Evolutionary conservation across 768 basidiomycete genomes (phyloP).

Genomic region (Phallus indusiatus): DNA sequence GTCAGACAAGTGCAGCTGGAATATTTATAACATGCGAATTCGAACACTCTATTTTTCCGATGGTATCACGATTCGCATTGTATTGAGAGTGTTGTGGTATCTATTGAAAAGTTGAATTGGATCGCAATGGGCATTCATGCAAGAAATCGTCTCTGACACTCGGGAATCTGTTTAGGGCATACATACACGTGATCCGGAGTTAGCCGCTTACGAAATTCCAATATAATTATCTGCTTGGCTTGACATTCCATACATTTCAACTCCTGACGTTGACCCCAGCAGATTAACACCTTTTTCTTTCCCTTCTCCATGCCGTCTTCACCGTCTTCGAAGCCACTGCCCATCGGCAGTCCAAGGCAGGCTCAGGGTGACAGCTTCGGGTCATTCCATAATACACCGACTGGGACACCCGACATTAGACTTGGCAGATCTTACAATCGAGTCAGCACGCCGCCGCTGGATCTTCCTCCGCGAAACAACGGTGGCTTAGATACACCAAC

Average conservation of each 20-base stretch:
- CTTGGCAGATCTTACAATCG: slow-evolving; percentile 8
- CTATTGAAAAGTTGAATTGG: too few relatives aligned
- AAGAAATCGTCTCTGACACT: too few relatives aligned
- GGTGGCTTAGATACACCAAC: slow-evolving; percentile 2
- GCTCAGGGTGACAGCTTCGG: slow-evolving; percentile 1
- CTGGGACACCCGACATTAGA: slow-evolving; percentile 10
- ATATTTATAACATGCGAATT: too few relatives aligned
- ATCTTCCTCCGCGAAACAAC: slow-evolving; percentile 8
- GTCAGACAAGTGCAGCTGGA: too few relatives aligned
- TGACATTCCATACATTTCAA: not conserved
- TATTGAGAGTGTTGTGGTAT: too few relatives aligned
- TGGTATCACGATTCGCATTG: too few relatives aligned
- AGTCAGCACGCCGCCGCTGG: slow-evolving; percentile 10
- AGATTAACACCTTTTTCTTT: not conserved
- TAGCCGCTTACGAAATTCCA: too few relatives aligned
- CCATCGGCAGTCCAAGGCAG: slow-evolving; percentile 12
- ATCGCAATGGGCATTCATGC: too few relatives aligned
- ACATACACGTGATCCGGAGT: too few relatives aligned
- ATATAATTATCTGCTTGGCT: too few relatives aligned
- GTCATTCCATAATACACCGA: not conserved
- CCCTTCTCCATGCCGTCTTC: not conserved
- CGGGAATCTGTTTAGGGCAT: too few relatives aligned
- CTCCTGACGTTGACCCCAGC: not conserved
- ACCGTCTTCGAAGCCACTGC: slow-evolving; percentile 12
- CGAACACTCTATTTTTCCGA: too few relatives aligned